Evolutionary conservation across 495 filamentous ascomycete species (phyloP).

Genomic region (Penicillium egyptiacum): DNA sequence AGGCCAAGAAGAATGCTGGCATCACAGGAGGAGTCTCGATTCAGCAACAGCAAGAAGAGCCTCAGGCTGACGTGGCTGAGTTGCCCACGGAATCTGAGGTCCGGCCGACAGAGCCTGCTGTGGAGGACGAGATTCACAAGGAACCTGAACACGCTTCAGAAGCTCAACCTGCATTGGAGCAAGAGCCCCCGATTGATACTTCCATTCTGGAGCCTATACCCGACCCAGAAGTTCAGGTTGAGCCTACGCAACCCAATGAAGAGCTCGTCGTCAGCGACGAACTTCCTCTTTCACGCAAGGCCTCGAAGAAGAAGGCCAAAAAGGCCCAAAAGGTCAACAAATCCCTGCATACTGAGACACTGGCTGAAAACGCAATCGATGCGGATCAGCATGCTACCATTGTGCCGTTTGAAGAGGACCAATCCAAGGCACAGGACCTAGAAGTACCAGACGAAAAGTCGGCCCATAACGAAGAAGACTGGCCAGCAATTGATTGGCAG

Average conservation of each 20-base stretch:
- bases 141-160: conserved; percentile 4
- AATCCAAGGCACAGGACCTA: conserved; percentile 17
- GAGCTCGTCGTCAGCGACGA: conserved; percentile 9
- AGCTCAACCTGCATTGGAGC: conserved; percentile 7
- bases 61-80: conserved; percentile 2
- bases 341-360: conserved; percentile 7
- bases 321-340: conserved; percentile 25
- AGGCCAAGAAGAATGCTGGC: conserved; percentile 28
- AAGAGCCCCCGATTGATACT: conserved; percentile 7
- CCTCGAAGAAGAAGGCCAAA: conserved; percentile 29
- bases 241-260: neutral
- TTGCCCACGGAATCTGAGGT: neutral
- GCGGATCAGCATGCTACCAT: conserved; percentile 5
- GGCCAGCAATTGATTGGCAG: conserved; percentile 44
- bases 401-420: conserved; percentile 10
- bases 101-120: neutral
- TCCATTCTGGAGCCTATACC: neutral
- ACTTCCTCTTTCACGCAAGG: conserved; percentile 27
- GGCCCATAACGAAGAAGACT: conserved; percentile 32
- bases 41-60: conserved; percentile 10
- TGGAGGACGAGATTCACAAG: neutral
- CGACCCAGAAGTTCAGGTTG: conserved; percentile 10
- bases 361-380: conserved; percentile 2
- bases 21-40: conserved; percentile 6
- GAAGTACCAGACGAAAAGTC: conserved; percentile 6